Percentiles rank a stretch among this genome's conserved stretches.
Conservation (phyloP, 2,329 filamentous ascomycete species). For the Aspergillus sp. region DNA sequence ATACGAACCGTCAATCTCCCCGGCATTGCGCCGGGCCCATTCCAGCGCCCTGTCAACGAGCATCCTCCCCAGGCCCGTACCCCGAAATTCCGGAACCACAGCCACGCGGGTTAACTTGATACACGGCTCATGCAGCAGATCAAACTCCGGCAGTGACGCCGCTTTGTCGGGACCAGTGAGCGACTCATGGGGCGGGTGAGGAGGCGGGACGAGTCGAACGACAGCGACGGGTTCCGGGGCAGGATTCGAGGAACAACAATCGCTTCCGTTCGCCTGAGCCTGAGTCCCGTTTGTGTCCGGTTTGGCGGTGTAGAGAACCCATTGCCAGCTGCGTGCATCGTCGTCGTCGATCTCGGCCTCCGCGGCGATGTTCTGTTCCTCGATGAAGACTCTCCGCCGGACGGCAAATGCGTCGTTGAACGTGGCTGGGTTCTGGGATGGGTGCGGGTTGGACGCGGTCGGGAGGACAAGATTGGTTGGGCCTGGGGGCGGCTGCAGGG, state of each 20-base stretch:
- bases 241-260: constrained; percentile 28
- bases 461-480: constrained; percentile 17
- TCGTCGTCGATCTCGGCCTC: constrained; percentile 73
- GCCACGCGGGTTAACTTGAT: constrained; percentile 74
- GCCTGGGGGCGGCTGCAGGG: constrained; percentile 16
- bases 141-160: constrained; percentile 26
- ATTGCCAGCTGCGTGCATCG: constrained; percentile 71
- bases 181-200: constrained; percentile 53
- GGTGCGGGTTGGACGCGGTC: constrained; percentile 11
- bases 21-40: constrained; percentile 58
- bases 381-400: constrained; percentile 48
- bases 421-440: constrained; percentile 33
- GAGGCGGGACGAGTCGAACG: constrained; percentile 72
- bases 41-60: constrained; percentile 58
- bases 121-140: constrained; percentile 58
- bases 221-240: constrained; percentile 56
- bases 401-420: constrained; percentile 55
- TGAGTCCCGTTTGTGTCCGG: no score
- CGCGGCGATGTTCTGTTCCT: constrained; percentile 48
- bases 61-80: constrained; percentile 53
- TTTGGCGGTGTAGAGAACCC: constrained; percentile 59
- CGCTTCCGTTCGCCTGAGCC: not conserved
- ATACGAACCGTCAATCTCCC: constrained; percentile 31
- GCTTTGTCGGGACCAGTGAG: constrained; percentile 16
- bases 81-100: constrained; percentile 56